These are phyloP conservation scores for Oryza punctata DNA, from an alignment of 176 grass and related monocot genomes.

Conservation along the genomic window DNA sequence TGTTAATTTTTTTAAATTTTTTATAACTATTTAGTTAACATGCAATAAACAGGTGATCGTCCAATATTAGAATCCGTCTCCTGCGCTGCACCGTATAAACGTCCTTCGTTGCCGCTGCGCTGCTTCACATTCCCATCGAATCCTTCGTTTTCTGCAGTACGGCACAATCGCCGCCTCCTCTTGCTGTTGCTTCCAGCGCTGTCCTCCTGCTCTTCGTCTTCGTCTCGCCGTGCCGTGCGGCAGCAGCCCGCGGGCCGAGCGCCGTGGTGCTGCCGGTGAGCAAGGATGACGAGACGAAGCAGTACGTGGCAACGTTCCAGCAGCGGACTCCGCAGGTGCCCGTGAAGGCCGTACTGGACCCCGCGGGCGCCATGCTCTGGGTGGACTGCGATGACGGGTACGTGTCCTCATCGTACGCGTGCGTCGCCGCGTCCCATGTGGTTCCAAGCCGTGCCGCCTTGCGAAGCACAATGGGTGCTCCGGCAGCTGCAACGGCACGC, in stretches of 20 bases:
- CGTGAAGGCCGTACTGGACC: slow-evolving; percentile 46
- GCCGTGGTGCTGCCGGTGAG: slow-evolving; percentile 41
- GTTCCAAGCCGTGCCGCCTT: slow-evolving; percentile 27
- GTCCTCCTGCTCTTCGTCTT: neutral
- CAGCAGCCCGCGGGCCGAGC: slow-evolving; percentile 3
- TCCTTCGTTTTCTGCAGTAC: neutral
- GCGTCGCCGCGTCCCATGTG: slow-evolving; percentile 29
- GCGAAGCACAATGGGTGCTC: slow-evolving; percentile 10
- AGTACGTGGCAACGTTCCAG: slow-evolving; percentile 40
- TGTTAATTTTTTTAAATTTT: too few relatives aligned
- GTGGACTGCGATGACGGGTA: slow-evolving; percentile 49
- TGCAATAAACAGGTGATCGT: too few relatives aligned
- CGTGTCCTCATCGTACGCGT: slow-evolving; percentile 46
- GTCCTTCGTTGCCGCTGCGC: too few relatives aligned
- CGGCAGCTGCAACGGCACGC: too few relatives aligned
- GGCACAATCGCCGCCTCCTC: neutral
- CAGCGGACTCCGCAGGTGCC: slow-evolving; percentile 43
- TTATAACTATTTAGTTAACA: too few relatives aligned
- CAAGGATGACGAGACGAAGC: slow-evolving; percentile 40
- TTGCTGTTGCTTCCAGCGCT: neutral
- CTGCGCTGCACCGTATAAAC: too few relatives aligned
- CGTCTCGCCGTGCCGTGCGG: neutral
- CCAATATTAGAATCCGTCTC: too few relatives aligned
- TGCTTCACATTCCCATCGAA: neutral
- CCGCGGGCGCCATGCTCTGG: slow-evolving; percentile 43